phyloP scores from a whole-genome alignment of 257 asterid species.

The Solanum peruvianum region DNA sequence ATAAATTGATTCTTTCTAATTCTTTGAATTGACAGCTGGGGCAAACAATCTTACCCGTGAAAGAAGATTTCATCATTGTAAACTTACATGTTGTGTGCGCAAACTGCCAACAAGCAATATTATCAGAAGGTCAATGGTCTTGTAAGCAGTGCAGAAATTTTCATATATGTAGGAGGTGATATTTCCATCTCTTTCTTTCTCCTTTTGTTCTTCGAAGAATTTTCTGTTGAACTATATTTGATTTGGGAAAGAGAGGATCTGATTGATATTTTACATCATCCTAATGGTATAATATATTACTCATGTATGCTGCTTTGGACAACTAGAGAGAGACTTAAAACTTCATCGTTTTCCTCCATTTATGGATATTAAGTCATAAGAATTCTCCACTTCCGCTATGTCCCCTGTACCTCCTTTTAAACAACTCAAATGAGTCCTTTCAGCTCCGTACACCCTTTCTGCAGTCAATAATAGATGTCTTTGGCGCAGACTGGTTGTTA shows the following conservation, averaged over 20 bases:
- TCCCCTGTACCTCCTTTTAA: background rate
- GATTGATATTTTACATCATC: background rate
- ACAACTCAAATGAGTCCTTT: background rate
- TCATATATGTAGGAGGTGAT: constrained; percentile 47
- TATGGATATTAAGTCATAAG: background rate
- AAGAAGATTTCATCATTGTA: constrained; percentile 53
- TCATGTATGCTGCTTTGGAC: background rate
- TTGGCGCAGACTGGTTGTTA: background rate
- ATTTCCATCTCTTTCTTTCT: background rate
- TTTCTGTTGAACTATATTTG: background rate
- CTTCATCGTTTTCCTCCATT: background rate
- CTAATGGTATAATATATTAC: background rate
- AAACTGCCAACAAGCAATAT: constrained; percentile 40
- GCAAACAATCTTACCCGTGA: constrained; percentile 24
- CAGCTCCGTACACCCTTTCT: background rate
- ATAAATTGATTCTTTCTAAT: background rate
- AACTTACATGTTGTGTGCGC: constrained; percentile 46
- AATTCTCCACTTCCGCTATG: background rate
- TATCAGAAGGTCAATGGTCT: constrained; percentile 42
- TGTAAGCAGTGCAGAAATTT: constrained; percentile 51
- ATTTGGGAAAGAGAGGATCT: background rate
- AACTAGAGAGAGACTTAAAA: background rate
- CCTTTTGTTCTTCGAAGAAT: background rate
- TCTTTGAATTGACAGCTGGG: constrained; percentile 36
- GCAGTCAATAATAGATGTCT: background rate